Evolutionary conservation across 169 alveolate species (phyloP), one percentile per base, ranked within the genome.

Genomic region (Plasmodium falciparum): DNA sequence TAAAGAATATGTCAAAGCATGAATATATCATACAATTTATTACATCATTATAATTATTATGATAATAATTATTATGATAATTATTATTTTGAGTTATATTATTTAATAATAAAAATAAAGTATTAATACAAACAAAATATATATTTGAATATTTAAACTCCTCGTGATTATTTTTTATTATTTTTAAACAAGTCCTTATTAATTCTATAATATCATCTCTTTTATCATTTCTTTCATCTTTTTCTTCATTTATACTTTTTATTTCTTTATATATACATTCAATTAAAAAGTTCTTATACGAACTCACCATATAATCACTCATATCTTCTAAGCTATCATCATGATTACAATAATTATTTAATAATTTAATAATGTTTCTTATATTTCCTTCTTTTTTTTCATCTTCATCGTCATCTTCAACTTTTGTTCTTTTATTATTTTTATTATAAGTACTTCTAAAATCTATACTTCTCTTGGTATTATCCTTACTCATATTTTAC

Each of bases 81-180:
- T 29, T 29, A 29, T 29, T 29, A 29, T 29, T 29, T 29, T 29
- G 39, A 4, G 5, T 33, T 2, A 63, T 17, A n/a, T 39, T 63
- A 69, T 76, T 76, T 63, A 76, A 70, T 69, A 76, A 76, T 11
- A 76, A 63, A 65, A 76, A 76, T 26, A 76, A 45, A n/a, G 89
- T 76, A 49, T 76, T 76, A 61, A 76, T 39, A 12, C 89, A 63
- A 24, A 76, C 54, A 54, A 76, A 76, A 76, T 76, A 76, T 47
- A 76, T 66, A 52, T 76, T 76, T 76, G 26, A 63, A 45, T 76
- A 66, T 45, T 65, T 65, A 45, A 76, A 76, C 11, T 12, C 33
- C 52, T 76, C 29, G 47, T 76, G 89, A 29, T 76, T 76, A 50
- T 76, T 76, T 58, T 69, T 49, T 49, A 76, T 76, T 17, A 76